Evolutionary conservation across 139 green algal genomes (phyloP), one percentile per base, ranked within the genome.

Genomic region (Volvox africanus): DNA sequence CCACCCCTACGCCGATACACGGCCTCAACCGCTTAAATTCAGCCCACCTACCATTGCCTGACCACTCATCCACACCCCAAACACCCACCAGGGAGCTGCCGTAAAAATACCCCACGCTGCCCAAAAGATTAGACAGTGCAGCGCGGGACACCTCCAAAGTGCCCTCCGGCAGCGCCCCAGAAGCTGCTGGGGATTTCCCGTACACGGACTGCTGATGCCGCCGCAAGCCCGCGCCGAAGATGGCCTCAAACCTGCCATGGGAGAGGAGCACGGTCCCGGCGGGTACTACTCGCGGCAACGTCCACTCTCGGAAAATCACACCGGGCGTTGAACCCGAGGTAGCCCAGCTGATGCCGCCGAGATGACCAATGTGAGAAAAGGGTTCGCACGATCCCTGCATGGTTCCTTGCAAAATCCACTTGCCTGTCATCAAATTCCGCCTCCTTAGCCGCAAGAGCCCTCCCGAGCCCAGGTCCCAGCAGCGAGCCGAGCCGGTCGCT

Each of bases 51-150:
- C 44, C 44, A n/a, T n/a, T n/a, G 44, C 44, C 5, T 55, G 44
- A 9, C 44, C 44, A 55, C 44, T 55, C 67, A 28, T 12, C 22
- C 67, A 75, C 2, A 26, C 67, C 5, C 84, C 35, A 14, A 37
- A 11, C 37, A 24, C 85, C 11, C 69, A 94, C 93, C 90, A 90
- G 82, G 22, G 97, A 98, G 68, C 82, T 87, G 36, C 98, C 98
- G 68, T 97, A 96, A 90, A 98, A 99, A 93, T 99, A 99, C 24
- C 97, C 98, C 61, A 99, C 97, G 79, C 96, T 96, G 22, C 98
- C 98, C 62, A 99, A 87, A 82, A 99, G 84, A 94, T 99, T 99
- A 93, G 95, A 98, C 75, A 99, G 93, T 0, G 97, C 97, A 1
- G 93, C 94, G 73, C 96, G 95, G 30, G 93, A 93, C 65, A 95